Evolutionary conservation across 306 rosid genomes (phyloP).

Genomic region (Boehmeria nivea): DNA sequence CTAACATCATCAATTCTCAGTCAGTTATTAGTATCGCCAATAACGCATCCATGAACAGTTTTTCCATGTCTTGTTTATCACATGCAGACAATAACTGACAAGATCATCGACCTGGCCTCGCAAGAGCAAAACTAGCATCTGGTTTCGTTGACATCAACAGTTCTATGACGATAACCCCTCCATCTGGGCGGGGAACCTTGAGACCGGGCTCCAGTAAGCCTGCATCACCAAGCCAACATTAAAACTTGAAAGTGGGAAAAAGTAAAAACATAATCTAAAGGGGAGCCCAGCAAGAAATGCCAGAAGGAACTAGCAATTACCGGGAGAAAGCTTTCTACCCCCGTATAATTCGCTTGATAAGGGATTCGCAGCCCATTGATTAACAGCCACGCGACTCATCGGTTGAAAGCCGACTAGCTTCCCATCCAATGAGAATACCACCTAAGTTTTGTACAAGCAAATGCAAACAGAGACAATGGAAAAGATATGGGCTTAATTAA

Average conservation of each 20-base stretch:
- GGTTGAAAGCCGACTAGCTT: constrained; percentile 85
- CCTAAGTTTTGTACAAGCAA: constrained; percentile 38
- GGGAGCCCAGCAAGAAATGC: too few species aligned
- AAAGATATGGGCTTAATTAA: too few species aligned
- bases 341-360: constrained; percentile 75
- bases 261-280: too few species aligned
- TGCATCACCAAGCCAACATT: constrained; percentile 9
- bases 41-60: too few species aligned
- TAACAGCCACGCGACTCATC: constrained; percentile 75
- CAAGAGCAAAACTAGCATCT: constrained; percentile 67
- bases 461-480: not conserved
- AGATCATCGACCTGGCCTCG: constrained; percentile 48
- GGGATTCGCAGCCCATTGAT: constrained; percentile 84
- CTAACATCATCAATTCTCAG: too few species aligned
- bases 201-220: constrained; percentile 76
- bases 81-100: too few species aligned
- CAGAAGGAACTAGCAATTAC: constrained; percentile 33
- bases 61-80: not conserved
- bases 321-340: constrained; percentile 75
- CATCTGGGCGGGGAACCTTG: constrained; percentile 45
- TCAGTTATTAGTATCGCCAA: too few species aligned
- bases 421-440: constrained; percentile 64
- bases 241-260: not conserved
- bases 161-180: constrained; percentile 54
- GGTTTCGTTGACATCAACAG: constrained; percentile 72